phyloP scores from a whole-genome alignment of 2,329 filamentous ascomycete species.

The Cucurbitaria berberidis region DNA sequence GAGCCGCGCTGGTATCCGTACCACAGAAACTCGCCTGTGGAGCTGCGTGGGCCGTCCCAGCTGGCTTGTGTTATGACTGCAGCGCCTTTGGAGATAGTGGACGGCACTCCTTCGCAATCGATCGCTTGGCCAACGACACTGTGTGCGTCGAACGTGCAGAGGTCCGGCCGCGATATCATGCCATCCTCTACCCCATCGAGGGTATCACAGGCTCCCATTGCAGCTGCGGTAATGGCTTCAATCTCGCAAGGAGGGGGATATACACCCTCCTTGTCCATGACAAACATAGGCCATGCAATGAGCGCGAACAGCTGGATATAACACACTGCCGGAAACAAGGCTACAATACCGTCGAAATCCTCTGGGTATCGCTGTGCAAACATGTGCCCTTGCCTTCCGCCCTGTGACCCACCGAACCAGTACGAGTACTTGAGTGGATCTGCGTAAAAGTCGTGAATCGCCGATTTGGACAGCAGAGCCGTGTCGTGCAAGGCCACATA shows the following conservation, averaged over 20 bases:
- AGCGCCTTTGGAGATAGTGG: background rate
- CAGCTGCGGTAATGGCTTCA: constrained; percentile 11
- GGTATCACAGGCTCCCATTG: constrained; percentile 23
- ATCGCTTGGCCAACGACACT: constrained; percentile 10
- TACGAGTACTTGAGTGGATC: constrained; percentile 42
- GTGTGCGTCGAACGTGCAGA: constrained; percentile 12
- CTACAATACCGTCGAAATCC: constrained; percentile 50
- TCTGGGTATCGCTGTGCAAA: constrained; percentile 47
- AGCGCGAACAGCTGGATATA: constrained; percentile 31
- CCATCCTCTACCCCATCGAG: constrained; percentile 37
- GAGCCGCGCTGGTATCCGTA: constrained; percentile 6
- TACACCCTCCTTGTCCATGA: constrained; percentile 31
- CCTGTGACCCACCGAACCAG: constrained; percentile 48
- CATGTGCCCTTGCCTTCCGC: constrained; percentile 28
- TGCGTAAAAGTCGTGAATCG: constrained; percentile 32
- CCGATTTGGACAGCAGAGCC: constrained; percentile 11
- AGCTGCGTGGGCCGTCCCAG: constrained; percentile 2
- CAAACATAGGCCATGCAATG: constrained; percentile 35
- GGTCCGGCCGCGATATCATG: constrained; percentile 32
- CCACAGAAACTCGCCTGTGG: background rate
- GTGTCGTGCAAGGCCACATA: constrained; percentile 40
- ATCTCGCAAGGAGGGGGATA: constrained; percentile 26
- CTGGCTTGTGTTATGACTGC: constrained; percentile 1
- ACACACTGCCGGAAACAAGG: constrained; percentile 50
- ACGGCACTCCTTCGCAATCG: constrained; percentile 7